A percentile compares a stretch with the other conserved stretches of the same genome.
Conservation (phyloP, 441 rosid genomes). For the Eutrema salsugineum region DNA sequence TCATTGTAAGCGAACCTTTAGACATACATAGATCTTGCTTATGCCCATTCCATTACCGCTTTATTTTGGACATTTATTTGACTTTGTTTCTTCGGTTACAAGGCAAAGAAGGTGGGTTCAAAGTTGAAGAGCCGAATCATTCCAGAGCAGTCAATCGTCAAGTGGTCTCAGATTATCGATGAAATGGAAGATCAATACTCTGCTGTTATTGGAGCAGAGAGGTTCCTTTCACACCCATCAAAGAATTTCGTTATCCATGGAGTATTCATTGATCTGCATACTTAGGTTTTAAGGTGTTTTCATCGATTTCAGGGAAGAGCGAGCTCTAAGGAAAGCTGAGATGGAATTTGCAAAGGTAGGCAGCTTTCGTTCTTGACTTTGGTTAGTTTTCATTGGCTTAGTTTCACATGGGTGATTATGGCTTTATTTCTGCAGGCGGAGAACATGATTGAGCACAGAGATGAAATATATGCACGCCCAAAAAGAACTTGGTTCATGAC, state of each 20-base stretch:
- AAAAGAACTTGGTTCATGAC: constrained; percentile 95
- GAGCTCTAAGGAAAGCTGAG: constrained; percentile 90
- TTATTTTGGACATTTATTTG: neutral
- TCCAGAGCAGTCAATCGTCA: constrained; percentile 83
- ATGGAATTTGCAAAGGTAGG: constrained; percentile 96
- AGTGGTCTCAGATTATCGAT: constrained; percentile 90
- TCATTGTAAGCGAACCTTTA: constrained; percentile 60
- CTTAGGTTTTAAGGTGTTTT: constrained; percentile 4
- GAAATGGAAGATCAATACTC: constrained; percentile 83
- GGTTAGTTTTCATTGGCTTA: neutral
- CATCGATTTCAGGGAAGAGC: constrained; percentile 69
- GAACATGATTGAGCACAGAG: constrained; percentile 83
- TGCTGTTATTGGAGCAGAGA: constrained; percentile 76
- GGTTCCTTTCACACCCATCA: constrained; percentile 43
- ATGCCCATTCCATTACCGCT: neutral
- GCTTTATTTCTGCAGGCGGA: constrained; percentile 62
- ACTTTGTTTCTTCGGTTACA: neutral
- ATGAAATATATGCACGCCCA: constrained; percentile 87
- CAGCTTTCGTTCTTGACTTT: neutral
- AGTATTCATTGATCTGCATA: constrained; percentile 16
- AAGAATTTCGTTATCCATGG: neutral
- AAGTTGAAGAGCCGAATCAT: constrained; percentile 86
- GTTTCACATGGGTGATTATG: neutral
- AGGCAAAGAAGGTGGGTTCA: constrained; percentile 95
- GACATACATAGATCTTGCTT: constrained; percentile 5